Evolutionary conservation across 352 stramenopile genomes (phyloP).

Genomic region (Globisporangium nagaii): DNA sequence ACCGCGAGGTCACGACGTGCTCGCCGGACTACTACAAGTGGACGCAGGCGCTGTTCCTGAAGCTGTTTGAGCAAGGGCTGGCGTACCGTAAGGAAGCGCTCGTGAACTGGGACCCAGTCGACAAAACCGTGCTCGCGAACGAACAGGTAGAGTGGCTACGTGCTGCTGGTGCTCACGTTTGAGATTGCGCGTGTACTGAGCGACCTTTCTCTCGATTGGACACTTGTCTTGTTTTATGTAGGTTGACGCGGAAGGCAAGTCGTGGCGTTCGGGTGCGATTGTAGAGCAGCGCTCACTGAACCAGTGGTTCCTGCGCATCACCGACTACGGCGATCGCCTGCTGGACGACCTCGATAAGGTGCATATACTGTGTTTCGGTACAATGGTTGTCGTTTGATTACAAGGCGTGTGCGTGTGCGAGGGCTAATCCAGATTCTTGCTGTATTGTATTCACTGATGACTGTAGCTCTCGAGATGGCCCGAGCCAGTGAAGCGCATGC

Average conservation of each 20-base stretch:
- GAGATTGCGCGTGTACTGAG: conserved; percentile 1
- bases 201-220: too few relatives aligned
- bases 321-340: conserved; percentile 96
- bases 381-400: conserved; percentile 7
- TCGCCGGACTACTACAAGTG: conserved; percentile 97
- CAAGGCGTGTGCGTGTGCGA: too few relatives aligned
- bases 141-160: conserved; percentile 87
- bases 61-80: conserved; percentile 95
- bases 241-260: conserved; percentile 90
- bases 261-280: conserved; percentile 94
- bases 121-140: conserved; percentile 99
- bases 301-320: conserved; percentile 99
- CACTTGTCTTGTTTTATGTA: conserved; percentile 7
- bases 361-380: conserved; percentile 13
- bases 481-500: conserved; percentile 85
- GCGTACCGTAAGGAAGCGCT: conserved; percentile 93
- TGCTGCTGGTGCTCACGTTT: not conserved
- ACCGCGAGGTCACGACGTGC: conserved; percentile 96
- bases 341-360: conserved; percentile 92
- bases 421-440: not conserved
- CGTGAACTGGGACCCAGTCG: conserved; percentile 99
- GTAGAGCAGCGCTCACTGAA: conserved; percentile 93
- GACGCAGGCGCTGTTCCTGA: conserved; percentile 99
- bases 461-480: conserved; percentile 78
- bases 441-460: not conserved